phyloP scores from a whole-genome alignment of 371 early-diverging fungal species.

The Capniomyces stellatus region DNA sequence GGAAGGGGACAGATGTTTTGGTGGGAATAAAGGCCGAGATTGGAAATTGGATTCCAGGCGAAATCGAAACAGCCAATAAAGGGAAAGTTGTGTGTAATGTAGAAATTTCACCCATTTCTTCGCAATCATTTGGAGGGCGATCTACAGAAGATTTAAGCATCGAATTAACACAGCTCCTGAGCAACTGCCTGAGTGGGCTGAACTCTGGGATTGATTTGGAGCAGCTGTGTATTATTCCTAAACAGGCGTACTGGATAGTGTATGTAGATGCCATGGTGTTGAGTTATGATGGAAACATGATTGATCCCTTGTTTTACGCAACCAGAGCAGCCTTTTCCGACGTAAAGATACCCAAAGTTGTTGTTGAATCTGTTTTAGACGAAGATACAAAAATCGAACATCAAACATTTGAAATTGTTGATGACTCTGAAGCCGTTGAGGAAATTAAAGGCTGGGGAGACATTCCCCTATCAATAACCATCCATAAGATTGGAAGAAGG shows the following conservation, averaged over 20 bases:
- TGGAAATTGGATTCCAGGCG: slow-evolving; percentile 40
- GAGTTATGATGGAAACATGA: slow-evolving; percentile 70
- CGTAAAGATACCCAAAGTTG: slow-evolving; percentile 65
- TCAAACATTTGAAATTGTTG: slow-evolving; percentile 53
- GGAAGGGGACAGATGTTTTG: slow-evolving; percentile 61
- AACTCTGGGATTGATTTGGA: slow-evolving; percentile 70
- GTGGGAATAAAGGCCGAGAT: slow-evolving; percentile 88
- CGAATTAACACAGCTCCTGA: slow-evolving; percentile 58
- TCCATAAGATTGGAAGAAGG: slow-evolving; percentile 63
- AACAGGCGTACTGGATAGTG: slow-evolving; percentile 75
- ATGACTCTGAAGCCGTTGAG: slow-evolving; percentile 67
- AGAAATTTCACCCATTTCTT: slow-evolving; percentile 74
- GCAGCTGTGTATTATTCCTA: slow-evolving; percentile 72
- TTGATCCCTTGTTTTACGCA: slow-evolving; percentile 70
- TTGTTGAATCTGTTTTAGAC: slow-evolving; percentile 41
- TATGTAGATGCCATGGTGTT: slow-evolving; percentile 83
- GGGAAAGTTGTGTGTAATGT: slow-evolving; percentile 69
- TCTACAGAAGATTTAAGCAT: slow-evolving; percentile 69
- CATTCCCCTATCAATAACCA: slow-evolving; percentile 62
- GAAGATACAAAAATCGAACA: slow-evolving; percentile 54
- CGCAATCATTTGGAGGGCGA: slow-evolving; percentile 59
- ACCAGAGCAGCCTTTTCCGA: slow-evolving; percentile 67
- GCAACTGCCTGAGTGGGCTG: slow-evolving; percentile 55
- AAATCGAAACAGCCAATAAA: slow-evolving; percentile 26
- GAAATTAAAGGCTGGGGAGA: slow-evolving; percentile 51